phyloP scores from a whole-genome alignment of 2,329 filamentous ascomycete species.

The Alternaria sp. region DNA sequence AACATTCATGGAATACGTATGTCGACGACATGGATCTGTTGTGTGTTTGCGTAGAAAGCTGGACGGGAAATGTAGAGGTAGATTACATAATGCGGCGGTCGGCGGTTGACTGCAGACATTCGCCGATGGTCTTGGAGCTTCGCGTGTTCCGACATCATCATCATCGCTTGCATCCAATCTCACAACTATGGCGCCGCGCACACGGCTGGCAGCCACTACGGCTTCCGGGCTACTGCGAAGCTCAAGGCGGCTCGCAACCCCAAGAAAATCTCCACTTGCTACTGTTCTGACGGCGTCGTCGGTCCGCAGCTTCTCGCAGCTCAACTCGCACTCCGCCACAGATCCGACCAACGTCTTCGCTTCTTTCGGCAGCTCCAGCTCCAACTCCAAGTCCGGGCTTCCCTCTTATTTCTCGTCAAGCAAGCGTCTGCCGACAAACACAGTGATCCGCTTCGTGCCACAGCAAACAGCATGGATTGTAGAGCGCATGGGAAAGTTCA shows the following conservation, averaged over 20 bases:
- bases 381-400: slow-evolving; percentile 53
- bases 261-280: slow-evolving; percentile 31
- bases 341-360: slow-evolving; percentile 43
- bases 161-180: slow-evolving; percentile 24
- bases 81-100: slow-evolving; percentile 32
- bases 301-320: slow-evolving; percentile 44
- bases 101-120: slow-evolving; percentile 22
- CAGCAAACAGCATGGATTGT: slow-evolving; percentile 99
- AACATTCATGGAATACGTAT: no score
- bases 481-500: slow-evolving; percentile 98
- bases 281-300: slow-evolving; percentile 27
- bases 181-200: slow-evolving; percentile 50
- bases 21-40: not conserved
- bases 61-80: not conserved
- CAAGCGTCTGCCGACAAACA: slow-evolving; percentile 83
- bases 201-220: slow-evolving; percentile 43
- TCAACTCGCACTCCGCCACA: slow-evolving; percentile 37
- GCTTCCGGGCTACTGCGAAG: slow-evolving; percentile 38
- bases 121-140: slow-evolving; percentile 28
- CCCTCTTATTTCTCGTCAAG: slow-evolving; percentile 80
- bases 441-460: slow-evolving; percentile 94
- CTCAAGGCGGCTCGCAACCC: slow-evolving; percentile 28
- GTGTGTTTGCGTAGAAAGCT: not conserved
- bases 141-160: slow-evolving; percentile 31
- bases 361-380: slow-evolving; percentile 27